These are phyloP conservation scores for Achaetomium macrosporum DNA, from an alignment of 2,329 filamentous ascomycete species.

Conservation along the genomic window DNA sequence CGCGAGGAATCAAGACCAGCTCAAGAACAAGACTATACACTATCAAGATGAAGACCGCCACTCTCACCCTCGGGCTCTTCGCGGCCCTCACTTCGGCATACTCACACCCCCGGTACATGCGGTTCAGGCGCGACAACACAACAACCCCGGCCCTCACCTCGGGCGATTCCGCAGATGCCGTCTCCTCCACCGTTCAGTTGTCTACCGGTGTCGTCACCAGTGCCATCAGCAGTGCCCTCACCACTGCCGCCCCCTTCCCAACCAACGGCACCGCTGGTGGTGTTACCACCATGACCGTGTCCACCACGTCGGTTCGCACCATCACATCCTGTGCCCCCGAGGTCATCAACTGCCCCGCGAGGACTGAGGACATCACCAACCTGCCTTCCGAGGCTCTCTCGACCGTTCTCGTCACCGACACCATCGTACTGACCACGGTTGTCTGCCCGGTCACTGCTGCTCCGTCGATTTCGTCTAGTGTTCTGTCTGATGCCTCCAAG, in stretches of 20 bases:
- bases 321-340: conserved; percentile 35
- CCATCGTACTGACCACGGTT: conserved; percentile 34
- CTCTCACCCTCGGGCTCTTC: conserved; percentile 39
- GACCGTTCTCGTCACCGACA: conserved; percentile 35
- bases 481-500: conserved; percentile 28
- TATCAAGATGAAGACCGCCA: conserved; percentile 44
- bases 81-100: conserved; percentile 40
- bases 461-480: conserved; percentile 34
- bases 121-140: conserved; percentile 26
- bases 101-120: conserved; percentile 34
- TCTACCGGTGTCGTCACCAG: conserved; percentile 12
- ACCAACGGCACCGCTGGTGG: conserved; percentile 17
- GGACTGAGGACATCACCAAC: conserved; percentile 25
- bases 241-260: conserved; percentile 16
- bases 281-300: conserved; percentile 36
- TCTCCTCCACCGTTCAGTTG: conserved; percentile 3
- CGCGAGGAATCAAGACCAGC: conserved; percentile 14
- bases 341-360: conserved; percentile 38
- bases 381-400: conserved; percentile 28
- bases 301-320: conserved; percentile 32
- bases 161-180: not conserved
- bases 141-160: conserved; percentile 15
- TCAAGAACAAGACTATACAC: conserved; percentile 3
- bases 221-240: conserved; percentile 3
- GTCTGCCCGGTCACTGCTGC: conserved; percentile 39